Evolutionary conservation across 768 basidiomycete genomes (phyloP).

Genomic region (Trichaptum fuscoviolaceum): DNA sequence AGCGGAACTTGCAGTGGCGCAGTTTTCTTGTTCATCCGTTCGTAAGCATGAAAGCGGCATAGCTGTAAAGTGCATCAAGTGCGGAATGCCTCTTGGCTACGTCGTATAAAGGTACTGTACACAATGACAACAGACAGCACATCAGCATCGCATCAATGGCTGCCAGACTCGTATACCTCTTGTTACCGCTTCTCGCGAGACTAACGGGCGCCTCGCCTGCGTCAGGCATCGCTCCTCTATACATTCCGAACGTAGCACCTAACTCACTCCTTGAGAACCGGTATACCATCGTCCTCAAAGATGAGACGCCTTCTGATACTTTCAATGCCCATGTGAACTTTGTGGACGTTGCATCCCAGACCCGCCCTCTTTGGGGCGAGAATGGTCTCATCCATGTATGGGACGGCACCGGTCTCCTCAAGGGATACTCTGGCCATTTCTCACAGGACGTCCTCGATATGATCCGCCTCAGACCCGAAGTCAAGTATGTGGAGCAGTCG

Average conservation of each 20-base stretch:
- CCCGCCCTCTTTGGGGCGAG: constrained; percentile 45
- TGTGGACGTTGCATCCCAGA: constrained; percentile 54
- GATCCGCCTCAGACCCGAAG: constrained; percentile 81
- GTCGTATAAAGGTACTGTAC: not conserved
- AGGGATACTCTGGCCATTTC: constrained; percentile 82
- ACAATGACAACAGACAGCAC: not conserved
- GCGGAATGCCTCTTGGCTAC: not conserved
- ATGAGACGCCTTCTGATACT: constrained; percentile 49
- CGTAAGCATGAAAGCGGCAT: not conserved
- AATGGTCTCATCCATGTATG: constrained; percentile 69
- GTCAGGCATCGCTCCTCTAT: constrained; percentile 10
- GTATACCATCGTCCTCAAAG: constrained; percentile 91
- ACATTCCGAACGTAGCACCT: constrained; percentile 21
- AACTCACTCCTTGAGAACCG: constrained; percentile 79
- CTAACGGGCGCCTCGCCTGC: not conserved
- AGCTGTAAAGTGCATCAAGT: not conserved
- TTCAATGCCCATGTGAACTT: constrained; percentile 78
- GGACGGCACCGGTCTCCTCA: constrained; percentile 51
- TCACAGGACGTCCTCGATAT: constrained; percentile 62
- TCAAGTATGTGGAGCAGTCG: constrained; percentile 89
- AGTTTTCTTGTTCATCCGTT: too few relatives aligned
- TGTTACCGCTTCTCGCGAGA: not conserved
- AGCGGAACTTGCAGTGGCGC: not conserved
- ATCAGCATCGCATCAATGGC: not conserved
- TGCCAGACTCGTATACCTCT: not conserved